These are phyloP conservation scores for Eucalyptus paniculata DNA, from an alignment of 345 rosid genomes.

Conservation along the genomic window DNA sequence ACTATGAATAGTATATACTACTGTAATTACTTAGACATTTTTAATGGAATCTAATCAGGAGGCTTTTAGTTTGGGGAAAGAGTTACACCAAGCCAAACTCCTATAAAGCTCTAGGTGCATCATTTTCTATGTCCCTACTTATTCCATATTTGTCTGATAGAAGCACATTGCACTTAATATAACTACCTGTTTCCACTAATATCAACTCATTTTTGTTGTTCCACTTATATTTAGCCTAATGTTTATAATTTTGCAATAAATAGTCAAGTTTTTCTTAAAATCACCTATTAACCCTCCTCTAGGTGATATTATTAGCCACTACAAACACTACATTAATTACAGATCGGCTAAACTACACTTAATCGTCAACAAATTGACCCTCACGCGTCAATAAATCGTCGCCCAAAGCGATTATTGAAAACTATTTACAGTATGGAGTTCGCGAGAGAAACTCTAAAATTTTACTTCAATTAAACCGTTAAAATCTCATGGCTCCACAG, in stretches of 20 bases:
- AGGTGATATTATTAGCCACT: accelerated
- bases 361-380: too few species aligned
- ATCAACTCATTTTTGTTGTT: accelerated
- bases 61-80: accelerated
- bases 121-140: too few species aligned
- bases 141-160: accelerated
- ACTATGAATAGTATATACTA: too few species aligned
- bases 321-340: not conserved
- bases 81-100: accelerated
- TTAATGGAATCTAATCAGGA: too few species aligned
- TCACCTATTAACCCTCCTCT: too few species aligned
- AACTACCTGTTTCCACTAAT: too few species aligned
- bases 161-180: accelerated
- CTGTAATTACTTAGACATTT: too few species aligned
- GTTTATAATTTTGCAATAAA: too few species aligned
- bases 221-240: too few species aligned
- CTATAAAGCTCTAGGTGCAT: accelerated
- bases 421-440: accelerated
- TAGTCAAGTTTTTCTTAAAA: too few species aligned
- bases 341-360: accelerated
- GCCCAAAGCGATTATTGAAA: accelerated
- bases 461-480: accelerated
- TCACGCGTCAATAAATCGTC: accelerated
- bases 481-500: accelerated
- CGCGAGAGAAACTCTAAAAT: accelerated